Evolutionary conservation across 768 basidiomycete species (phyloP), one percentile per base, ranked within the genome.

Genomic region (Dictyophora rubrovolvata): DNA sequence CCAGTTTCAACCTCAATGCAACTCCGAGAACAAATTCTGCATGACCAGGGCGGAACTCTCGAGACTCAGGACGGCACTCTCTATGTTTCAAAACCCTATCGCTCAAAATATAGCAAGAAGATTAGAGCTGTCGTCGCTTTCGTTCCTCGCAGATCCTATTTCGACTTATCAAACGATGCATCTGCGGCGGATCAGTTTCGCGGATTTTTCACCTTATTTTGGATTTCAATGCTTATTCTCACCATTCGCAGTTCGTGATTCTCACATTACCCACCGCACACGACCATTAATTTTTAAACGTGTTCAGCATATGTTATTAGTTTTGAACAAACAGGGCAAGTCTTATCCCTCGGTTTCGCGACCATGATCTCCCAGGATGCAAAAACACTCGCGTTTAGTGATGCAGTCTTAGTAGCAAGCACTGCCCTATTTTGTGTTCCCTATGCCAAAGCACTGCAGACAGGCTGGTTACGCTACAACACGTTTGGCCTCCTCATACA

Each of bases 201-300:
- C 62, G 95, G 95, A 1, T 98, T 98, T 75, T 97, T 93, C 71
- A 83, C 88, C 3, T 79, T 98, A 53, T 98, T 98, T 74, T 98
- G 96, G 85, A 83, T 89, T 57, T 86, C 86, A 20, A 81, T 94
- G 63, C 93, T 89, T 65, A 79, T 95, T 53, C 84, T 92, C 67
- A 81, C 85, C 11, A 68, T 93, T 46, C 79, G 85, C 50, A 59
- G 55, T 56, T 56, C 46, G 55, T 56, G 18, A 18, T 22, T 42
- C 16, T 56, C 12, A 12, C 4, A 14, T 56, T 49, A 17, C 1
- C 28, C 28, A 28, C 28, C 28, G 33, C 18, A 48, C 48, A 9
- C 18, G 33, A 22, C 21, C 34, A 8, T 48, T 28, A n/a, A 8
- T 23, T 16, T 35, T 20, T 47, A 47, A 37, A 16, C 22, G 7